Evolutionary conservation across 2,329 filamentous ascomycete species (phyloP), one percentile per base, ranked within the genome.

Genomic region (Nemania bipapillata): DNA sequence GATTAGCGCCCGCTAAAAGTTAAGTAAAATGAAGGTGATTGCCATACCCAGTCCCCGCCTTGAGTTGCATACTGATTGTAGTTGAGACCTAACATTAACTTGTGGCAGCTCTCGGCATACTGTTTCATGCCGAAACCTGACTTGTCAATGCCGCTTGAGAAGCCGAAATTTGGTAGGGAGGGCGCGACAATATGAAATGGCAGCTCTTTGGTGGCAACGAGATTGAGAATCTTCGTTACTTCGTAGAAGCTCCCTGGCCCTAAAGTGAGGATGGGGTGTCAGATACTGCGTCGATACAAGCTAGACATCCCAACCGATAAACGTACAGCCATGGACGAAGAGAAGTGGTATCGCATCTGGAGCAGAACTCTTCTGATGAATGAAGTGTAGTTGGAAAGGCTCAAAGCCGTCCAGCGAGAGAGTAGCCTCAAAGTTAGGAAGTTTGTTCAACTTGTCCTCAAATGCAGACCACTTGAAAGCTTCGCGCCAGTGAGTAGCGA

Each of bases 11-110:
- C 22, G 22, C 4, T 3, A 49, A 17, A 17, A 20, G 3, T 7
- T 22, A 49, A n/a, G n/a, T n/a, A 24, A 20, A 22, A 5, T 6
- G 4, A 49, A 49, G 45, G 3, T 3, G n/a, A 24, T 24, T 6
- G 3, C 45, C n/a, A n/a, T n/a, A n/a, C 91, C 89, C 89, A 92
- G 75, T 93, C 90, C 37, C 91, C 91, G 61, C 87, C 89, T 79
- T 90, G 85, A 1, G 81, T 83, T 3, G 79, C 83, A 69, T 89
- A 91, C 76, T 86, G 79, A 0, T 82, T 66, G 76, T 91, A 91
- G 0, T 87, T 87, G 4, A 91, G 83, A 2, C 82, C 80, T 12
- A 83, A 78, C 89, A 91, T 91, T 7, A 91, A 80, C 50, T 84
- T 84, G 74, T 91, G 84, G 65, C 85, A 84, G 1, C 83, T 82